Evolutionary conservation across 2,329 filamentous ascomycete species (phyloP).

Genomic region (Ilyonectria destructans): DNA sequence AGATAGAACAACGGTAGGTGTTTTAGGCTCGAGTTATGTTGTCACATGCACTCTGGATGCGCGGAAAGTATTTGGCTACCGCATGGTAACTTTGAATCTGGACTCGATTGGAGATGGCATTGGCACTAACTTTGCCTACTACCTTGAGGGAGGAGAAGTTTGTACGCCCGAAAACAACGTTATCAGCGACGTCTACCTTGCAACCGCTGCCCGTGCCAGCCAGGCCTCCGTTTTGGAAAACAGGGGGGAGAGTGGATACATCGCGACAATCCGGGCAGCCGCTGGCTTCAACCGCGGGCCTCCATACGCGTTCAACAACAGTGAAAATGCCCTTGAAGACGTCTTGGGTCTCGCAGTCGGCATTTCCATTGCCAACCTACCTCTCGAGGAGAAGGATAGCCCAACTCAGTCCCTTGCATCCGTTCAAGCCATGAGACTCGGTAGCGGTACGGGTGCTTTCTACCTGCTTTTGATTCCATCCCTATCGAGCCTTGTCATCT

Average conservation of each 20-base stretch:
- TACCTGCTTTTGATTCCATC: too few relatives aligned
- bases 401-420: too few relatives aligned
- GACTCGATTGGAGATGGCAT: neutral
- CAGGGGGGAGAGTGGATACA: neutral
- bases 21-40: neutral
- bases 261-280: neutral
- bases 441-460: too few relatives aligned
- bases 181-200: constrained; percentile 3
- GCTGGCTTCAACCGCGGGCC: neutral
- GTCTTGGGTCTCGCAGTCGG: neutral
- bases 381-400: too few relatives aligned
- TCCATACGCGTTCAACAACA: constrained; percentile 3
- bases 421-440: too few relatives aligned
- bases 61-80: neutral
- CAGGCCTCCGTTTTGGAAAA: neutral
- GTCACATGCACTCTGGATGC: neutral
- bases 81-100: neutral
- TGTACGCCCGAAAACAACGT: neutral
- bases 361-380: too few relatives aligned
- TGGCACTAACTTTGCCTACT: constrained; percentile 1
- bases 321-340: constrained; percentile 1
- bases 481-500: too few relatives aligned
- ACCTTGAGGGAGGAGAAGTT: neutral
- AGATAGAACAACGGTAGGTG: neutral
- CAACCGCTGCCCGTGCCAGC: neutral